phyloP scores from a whole-genome alignment of 306 rosid genomes.

The Dicorynia guianensis region DNA sequence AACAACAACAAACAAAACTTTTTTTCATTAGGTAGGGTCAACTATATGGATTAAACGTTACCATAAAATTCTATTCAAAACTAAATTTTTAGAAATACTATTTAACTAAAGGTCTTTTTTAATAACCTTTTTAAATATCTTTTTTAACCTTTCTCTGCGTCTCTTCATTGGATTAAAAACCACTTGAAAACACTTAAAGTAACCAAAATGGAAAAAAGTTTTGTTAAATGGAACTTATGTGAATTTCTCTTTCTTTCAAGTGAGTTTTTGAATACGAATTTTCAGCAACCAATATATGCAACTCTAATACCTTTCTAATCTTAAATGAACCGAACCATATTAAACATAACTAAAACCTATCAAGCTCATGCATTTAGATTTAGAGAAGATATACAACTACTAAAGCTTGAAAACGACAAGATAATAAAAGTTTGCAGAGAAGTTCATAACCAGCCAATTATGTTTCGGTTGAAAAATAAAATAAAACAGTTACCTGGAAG shows the following conservation, averaged over 20 bases:
- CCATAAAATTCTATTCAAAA: too few relatives aligned
- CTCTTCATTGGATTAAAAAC: too few relatives aligned
- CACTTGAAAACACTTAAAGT: too few relatives aligned
- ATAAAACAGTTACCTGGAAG: conserved; percentile 65
- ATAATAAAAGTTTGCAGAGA: background rate
- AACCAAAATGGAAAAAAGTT: too few relatives aligned
- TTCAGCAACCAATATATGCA: background rate
- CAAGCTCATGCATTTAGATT: background rate
- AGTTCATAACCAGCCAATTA: background rate
- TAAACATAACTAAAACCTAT: background rate
- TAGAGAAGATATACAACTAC: background rate
- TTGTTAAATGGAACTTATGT: background rate
- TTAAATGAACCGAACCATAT: background rate
- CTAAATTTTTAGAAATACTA: too few relatives aligned
- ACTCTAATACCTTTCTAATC: background rate
- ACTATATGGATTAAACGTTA: too few relatives aligned
- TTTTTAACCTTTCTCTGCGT: too few relatives aligned
- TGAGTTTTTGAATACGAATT: too few relatives aligned
- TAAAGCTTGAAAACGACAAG: background rate
- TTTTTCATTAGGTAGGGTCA: too few relatives aligned
- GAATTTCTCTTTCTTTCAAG: background rate
- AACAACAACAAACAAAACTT: too few relatives aligned
- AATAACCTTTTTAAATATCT: too few relatives aligned
- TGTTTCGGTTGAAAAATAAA: conserved; percentile 14
- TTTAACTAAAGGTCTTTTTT: too few relatives aligned